Evolutionary conservation across 2,329 filamentous ascomycete species (phyloP), one percentile per base, ranked within the genome.

Genomic region (Colletotrichum falcatum): DNA sequence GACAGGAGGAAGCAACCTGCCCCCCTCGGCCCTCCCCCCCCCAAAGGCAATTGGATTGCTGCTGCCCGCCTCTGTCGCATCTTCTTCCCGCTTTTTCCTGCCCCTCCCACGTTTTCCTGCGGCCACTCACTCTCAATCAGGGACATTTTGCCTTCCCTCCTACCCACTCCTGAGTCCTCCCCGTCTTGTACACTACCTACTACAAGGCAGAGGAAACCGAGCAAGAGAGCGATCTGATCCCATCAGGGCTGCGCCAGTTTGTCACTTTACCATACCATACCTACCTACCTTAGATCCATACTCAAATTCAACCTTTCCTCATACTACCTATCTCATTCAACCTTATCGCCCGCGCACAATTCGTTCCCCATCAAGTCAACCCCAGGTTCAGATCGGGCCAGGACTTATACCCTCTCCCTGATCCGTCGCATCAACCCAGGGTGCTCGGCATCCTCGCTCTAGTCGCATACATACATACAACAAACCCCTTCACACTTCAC

Each of bases 11-110:
- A 35, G 61, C 23, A 33, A 51, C 48, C 53, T 63, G 16, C 8
- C 37, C 35, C 33, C 61, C 53, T 39, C 46, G 55, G 61, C 28
- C 58, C 56, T 11, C 44, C 58, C 46, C 62, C 55, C 28, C 51
- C 56, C 14, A 46, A 44, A 64, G 59, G 53, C 60, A 62, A 62
- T 68, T 59, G 59, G 64, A 59, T 62, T 53, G 64, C n/a, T 54
- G 67, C 59, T 64, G 53, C 44, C 59, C 48, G 33, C 35, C 26
- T n/a, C n/a, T 62, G 35, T 69, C 44, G 58, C 53, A 63, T 64
- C 65, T 64, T 58, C 23, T 16, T 71, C 65, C 68, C 65, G 68
- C 68, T 69, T 62, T 68, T 56, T 37, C 54, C 53, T 53, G 48
- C 55, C 44, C 48, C 35, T 28, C 54, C 33, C 33, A 61, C 59